phyloP scores from a whole-genome alignment of 2,329 filamentous ascomycete species.

The Fusarium tanahbumbuense region DNA sequence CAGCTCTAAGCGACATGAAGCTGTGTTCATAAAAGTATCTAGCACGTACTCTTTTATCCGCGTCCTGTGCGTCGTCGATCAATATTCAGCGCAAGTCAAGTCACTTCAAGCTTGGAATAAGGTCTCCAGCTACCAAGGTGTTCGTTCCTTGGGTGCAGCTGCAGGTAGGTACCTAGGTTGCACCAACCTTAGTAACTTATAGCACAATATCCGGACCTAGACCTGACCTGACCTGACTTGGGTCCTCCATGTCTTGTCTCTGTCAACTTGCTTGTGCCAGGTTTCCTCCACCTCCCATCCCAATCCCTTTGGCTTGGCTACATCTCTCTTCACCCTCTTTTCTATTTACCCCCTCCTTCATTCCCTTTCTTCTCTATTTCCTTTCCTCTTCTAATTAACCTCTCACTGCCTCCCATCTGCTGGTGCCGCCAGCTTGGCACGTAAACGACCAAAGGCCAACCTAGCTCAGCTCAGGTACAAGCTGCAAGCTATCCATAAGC shows the following conservation, averaged over 20 bases:
- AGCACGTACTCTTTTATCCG: slow-evolving; percentile 12
- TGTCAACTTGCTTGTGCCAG: slow-evolving; percentile 34
- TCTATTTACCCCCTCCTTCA: slow-evolving; percentile 29
- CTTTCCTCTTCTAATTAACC: slow-evolving; percentile 16
- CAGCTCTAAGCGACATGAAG: not conserved
- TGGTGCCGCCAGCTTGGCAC: slow-evolving; percentile 22
- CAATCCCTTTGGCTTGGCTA: slow-evolving; percentile 23
- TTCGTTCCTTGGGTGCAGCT: slow-evolving; percentile 7
- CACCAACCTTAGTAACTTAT: slow-evolving; percentile 11
- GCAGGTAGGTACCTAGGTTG: slow-evolving; percentile 10
- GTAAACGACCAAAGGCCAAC: slow-evolving; percentile 9
- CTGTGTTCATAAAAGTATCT: slow-evolving; percentile 1
- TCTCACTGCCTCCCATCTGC: slow-evolving; percentile 25
- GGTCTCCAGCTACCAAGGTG: not conserved
- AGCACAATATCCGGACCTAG: not conserved
- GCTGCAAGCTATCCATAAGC: slow-evolving; percentile 4
- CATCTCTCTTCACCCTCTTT: slow-evolving; percentile 24
- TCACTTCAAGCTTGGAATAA: slow-evolving; percentile 29
- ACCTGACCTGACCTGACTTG: slow-evolving; percentile 4
- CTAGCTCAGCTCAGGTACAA: slow-evolving; percentile 23
- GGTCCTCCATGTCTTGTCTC: slow-evolving; percentile 10
- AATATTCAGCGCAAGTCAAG: slow-evolving; percentile 1
- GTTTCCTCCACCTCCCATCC: slow-evolving; percentile 36
- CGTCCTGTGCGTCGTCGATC: slow-evolving; percentile 30
- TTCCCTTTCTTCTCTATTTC: slow-evolving; percentile 17